Base-by-base conservation (phyloP, 1,284 basidiomycete genomes). In the Volvariella volvacea region DNA sequence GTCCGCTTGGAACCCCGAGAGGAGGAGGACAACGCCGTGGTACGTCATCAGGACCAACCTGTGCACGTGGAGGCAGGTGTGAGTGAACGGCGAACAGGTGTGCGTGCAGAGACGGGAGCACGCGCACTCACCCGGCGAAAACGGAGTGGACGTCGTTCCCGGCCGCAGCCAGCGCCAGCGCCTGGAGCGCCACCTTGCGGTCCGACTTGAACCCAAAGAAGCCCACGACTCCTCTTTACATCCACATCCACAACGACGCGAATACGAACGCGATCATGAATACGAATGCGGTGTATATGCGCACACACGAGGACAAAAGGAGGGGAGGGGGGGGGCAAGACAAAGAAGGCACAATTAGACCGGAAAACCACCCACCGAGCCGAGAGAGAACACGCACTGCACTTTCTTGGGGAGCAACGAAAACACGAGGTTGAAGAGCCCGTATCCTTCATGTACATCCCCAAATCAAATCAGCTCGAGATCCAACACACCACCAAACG, bases 31-130 rank as follows among this genome's bases (percentile, higher is more conserved):
- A 40, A 81, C 71, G 22, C 86, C 82, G 44, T 85, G 70, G 55
- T 88, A 88, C 3, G 83, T 83, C 83, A 88, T 88, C 7, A 89
- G 62, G 0, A 83, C 73, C n/a, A 89, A 65, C n/a, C 83, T 83
- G 42, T 14, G 9, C 15, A 43, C n/a, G 22, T 10, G 44, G 33
- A 28, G 45, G n/a, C 0, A 37, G 42, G 20, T 50, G 22, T 25
- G 43, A 33, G 9, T 28, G 12, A 28, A 6, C 25, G 19, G 21
- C 1, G n/a, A 22, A 22, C 45, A 37, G 4, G 47, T n/a, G 36
- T 32, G 20, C 3, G 32, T 9, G 15, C 21, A 39, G 19, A 33
- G 2, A 41, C 16, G 30, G 8, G 19, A 19, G 30, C 37, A 30
- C 17, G n/a, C 21, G 30, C 45, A 56, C 73, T 34, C 49, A 83